These are phyloP conservation scores for Serpula lacrymans DNA, from an alignment of 768 basidiomycete genomes.

Conservation along the genomic window DNA sequence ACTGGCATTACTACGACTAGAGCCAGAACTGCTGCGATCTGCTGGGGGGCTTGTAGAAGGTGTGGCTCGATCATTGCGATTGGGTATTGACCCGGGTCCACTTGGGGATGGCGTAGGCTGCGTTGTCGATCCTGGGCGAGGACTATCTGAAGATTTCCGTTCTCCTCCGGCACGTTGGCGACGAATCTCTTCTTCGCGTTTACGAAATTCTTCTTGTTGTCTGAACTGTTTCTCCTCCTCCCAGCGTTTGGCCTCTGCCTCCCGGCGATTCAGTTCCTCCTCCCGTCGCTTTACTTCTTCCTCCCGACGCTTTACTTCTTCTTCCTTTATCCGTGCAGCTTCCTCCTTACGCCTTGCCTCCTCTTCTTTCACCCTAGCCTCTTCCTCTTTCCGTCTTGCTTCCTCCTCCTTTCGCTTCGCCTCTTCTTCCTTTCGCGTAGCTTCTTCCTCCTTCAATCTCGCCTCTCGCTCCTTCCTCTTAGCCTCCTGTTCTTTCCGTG, in stretches of 20 bases:
- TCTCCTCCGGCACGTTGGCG: slow-evolving; percentile 29
- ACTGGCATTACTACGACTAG: slow-evolving; percentile 25
- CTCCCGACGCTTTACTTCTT: slow-evolving; percentile 14
- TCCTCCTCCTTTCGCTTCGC: slow-evolving; percentile 19
- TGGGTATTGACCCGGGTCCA: slow-evolving; percentile 28
- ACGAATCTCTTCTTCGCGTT: slow-evolving; percentile 28
- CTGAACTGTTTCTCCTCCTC: slow-evolving; percentile 21
- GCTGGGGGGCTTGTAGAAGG: slow-evolving; percentile 27
- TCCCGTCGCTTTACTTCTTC: slow-evolving; percentile 11
- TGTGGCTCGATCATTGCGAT: slow-evolving; percentile 29
- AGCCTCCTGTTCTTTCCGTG: slow-evolving; percentile 25
- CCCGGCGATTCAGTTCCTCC: slow-evolving; percentile 18
- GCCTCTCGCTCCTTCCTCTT: slow-evolving; percentile 18
- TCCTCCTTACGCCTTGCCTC: slow-evolving; percentile 28
- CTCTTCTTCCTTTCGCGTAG: slow-evolving; percentile 23
- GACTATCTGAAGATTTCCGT: no score
- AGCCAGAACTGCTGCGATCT: slow-evolving; percentile 28
- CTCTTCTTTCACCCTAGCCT: slow-evolving; percentile 22
- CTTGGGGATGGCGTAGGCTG: slow-evolving; percentile 18
- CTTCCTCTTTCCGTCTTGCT: slow-evolving; percentile 22
- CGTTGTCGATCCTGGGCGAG: slow-evolving; percentile 20
- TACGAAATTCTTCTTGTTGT: slow-evolving; percentile 26
- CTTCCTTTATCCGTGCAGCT: slow-evolving; percentile 14
- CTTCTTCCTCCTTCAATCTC: slow-evolving; percentile 20
- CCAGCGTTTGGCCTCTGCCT: slow-evolving; percentile 27